phyloP scores from a whole-genome alignment of 768 basidiomycete genomes.

The Serendipita sp. region DNA sequence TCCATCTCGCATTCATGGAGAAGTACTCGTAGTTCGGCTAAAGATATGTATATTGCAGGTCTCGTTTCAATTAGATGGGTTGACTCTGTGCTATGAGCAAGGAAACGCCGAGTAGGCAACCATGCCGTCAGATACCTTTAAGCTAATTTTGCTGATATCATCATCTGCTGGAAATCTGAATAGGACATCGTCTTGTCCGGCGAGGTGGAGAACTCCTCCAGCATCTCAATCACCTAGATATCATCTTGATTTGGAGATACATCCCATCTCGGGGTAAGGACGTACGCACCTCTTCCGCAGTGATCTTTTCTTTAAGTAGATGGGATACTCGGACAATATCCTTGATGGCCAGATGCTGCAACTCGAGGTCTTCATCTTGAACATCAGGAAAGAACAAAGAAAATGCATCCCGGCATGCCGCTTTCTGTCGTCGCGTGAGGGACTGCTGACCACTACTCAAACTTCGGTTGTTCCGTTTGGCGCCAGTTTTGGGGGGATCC shows the following conservation, averaged over 20 bases:
- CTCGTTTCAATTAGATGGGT: not conserved
- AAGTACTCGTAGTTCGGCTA: slow-evolving; percentile 23
- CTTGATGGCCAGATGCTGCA: slow-evolving; percentile 44
- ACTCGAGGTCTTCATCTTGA: slow-evolving; percentile 28
- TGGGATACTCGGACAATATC: slow-evolving; percentile 47
- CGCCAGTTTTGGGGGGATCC: not conserved
- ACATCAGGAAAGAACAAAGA: slow-evolving; percentile 57
- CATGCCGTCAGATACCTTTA: slow-evolving; percentile 16
- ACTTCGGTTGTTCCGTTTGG: not conserved
- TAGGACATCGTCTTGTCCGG: slow-evolving; percentile 53
- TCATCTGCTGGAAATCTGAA: slow-evolving; percentile 61
- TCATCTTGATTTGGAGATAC: not conserved
- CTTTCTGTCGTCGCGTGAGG: slow-evolving; percentile 37
- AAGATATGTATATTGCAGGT: not conserved
- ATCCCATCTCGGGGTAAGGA: slow-evolving; percentile 7
- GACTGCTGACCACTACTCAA: not conserved
- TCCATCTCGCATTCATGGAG: slow-evolving; percentile 46
- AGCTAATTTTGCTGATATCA: slow-evolving; percentile 43
- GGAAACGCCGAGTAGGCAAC: too few relatives aligned
- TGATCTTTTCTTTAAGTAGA: slow-evolving; percentile 56
- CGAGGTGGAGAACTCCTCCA: slow-evolving; percentile 55
- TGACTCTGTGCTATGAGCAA: too few relatives aligned
- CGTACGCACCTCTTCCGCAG: slow-evolving; percentile 49
- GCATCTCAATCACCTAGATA: slow-evolving; percentile 59
- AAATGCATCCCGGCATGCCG: slow-evolving; percentile 43